Base-by-base conservation (phyloP, 2,329 filamentous ascomycete genomes). In the Colletotrichum siamense region DNA sequence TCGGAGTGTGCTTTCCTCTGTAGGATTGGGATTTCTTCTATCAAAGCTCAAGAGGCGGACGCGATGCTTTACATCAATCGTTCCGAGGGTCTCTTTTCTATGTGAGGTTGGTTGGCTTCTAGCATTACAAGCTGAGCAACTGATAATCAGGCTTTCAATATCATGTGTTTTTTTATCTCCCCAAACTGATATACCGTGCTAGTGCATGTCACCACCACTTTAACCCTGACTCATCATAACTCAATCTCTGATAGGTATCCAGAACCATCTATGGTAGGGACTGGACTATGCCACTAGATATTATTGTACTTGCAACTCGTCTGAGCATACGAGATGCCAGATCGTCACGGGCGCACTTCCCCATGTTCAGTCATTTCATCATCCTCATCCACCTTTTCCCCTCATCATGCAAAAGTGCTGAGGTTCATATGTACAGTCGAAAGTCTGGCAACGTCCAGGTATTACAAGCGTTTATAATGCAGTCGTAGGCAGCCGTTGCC, bases 391-490 rank as follows among this genome's bases (percentile, higher is more conserved):
- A 8, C 26, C 36, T 49, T 59, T n/a, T 9, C 13, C 12, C n/a
- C 24, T 28, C 32, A 44, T 34, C 62, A 72, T 55, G 13, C 22
- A 8, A 59, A 36, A 26, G 32, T 52, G 39, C 32, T 22, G 52
- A 24, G 32, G 32, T 55, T 36, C 36, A 68, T 69, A 71, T 75
- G 30, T 74, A 76, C 65, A 76, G 24, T 39, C 24, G 49, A 75
- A 75, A 28, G 34, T 57, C 28, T 73, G 59, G 65, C 39, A 39
- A 52, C 13, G n/a, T 44, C 68, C 68, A 65, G 63, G 49, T 67
- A 75, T 75, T 65, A 69, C 34, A 71, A 78, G 39, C 65, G 36
- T 73, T 62, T 34, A 32, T 34, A 34, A 52, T 24, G 32, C 22
- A 24, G 49, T 39, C 71, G 15, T 57, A 36, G 22, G 28, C 66